phyloP scores from a whole-genome alignment of 805 yeast genomes.

The Kregervanrija pseudodelftensis region DNA sequence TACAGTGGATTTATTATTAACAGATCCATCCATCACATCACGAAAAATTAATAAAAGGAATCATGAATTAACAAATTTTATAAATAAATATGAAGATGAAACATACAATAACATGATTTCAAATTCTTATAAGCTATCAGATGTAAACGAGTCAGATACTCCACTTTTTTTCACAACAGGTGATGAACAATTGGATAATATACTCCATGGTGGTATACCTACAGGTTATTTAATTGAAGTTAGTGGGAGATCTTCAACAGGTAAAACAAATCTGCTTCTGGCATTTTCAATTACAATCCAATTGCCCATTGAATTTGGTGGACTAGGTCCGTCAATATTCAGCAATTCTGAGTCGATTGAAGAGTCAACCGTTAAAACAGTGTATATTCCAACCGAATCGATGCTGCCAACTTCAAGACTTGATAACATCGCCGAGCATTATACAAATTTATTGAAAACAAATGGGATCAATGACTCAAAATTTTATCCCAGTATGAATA shows the following conservation, averaged over 20 bases:
- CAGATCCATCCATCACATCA: conserved; percentile 29
- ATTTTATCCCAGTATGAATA: conserved; percentile 28
- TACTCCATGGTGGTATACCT: conserved; percentile 45
- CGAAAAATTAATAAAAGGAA: conserved; percentile 27
- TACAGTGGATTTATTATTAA: conserved; percentile 34
- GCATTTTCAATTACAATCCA: conserved; percentile 60
- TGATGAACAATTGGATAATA: conserved; percentile 39
- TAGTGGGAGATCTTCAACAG: conserved; percentile 79
- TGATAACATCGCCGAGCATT: conserved; percentile 32
- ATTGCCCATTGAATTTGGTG: conserved; percentile 38
- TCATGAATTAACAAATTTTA: conserved; percentile 22
- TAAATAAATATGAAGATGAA: conserved; percentile 10
- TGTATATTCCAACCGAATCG: conserved; percentile 77
- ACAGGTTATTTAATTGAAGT: conserved; percentile 60
- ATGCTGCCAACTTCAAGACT: conserved; percentile 62
- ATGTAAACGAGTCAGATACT: not conserved
- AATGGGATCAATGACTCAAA: conserved; percentile 26
- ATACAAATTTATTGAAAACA: conserved; percentile 24
- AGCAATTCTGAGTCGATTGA: not conserved
- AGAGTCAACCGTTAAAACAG: conserved; percentile 30
- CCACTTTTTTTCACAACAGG: conserved; percentile 41
- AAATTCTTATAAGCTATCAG: not conserved
- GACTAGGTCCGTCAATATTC: conserved; percentile 31
- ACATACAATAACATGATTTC: not conserved
- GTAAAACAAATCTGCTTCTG: conserved; percentile 75